Evolutionary conservation across 2,329 filamentous ascomycete species (phyloP), one percentile per base, ranked within the genome.

Genomic region (Botrytis fragariae): DNA sequence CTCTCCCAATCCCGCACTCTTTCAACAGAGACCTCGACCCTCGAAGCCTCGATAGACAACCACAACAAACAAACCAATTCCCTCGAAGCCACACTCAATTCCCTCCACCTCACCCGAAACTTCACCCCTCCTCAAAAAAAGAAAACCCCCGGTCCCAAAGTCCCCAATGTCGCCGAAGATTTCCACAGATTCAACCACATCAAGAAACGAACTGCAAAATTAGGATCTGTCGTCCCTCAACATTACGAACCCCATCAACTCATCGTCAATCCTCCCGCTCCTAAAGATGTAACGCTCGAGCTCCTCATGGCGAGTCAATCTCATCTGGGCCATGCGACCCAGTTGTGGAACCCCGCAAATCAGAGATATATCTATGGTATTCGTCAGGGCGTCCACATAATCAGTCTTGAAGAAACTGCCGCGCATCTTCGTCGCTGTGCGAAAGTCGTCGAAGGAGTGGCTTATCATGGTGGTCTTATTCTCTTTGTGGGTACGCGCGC

Each of bases 271-370:
- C 95, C 96, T 5, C 94, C 94, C 1, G 84, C 84, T 57, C 91
- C 94, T 37, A 87, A 91, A 81, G 92, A 98, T 80, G 88, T 98
- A 75, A 95, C 94, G 65, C 90, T 99, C 74, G 95, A 98, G 85
- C 88, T 97, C 75, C 89, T 99, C 75, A 91, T 97, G 86, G 93
- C 94, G 63, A 90, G 92, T 45, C 94, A 97, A 84, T 90, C 90
- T 72, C 94, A 97, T 84, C 90, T 98, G 82, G 96, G 96, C 76
- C 96, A 99, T 84, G 89, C 93, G 79, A 95, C 92, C 0, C 93
- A 93, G 75, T 87, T 95, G 68, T 99, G 96, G 96, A 97, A 99
- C 84, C 95, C 96, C 18, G 91, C 90, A 70, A 99, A 98, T 84
- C 91, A 94, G 76, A 89, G 93, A 77, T 98, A 98, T 84, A 98